Base-by-base conservation (phyloP, 768 basidiomycete species). In the Auricularia auricula-judae region DNA sequence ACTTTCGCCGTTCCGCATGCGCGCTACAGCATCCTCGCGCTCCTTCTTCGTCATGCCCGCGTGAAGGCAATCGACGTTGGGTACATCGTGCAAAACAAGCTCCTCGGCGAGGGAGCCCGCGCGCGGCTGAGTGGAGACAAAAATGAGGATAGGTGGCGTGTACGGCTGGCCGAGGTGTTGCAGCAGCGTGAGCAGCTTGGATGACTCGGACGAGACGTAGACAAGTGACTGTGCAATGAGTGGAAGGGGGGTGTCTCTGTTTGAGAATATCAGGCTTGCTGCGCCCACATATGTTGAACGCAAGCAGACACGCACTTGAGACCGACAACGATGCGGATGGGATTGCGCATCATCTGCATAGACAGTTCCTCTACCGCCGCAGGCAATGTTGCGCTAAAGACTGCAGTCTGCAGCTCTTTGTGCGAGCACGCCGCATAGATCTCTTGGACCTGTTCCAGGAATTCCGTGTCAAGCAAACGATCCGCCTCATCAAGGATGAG, bases 311-410 rank as follows among this genome's bases (percentile, higher is more conserved):
- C 91, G 68, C 66, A 95, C 95, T 98, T 99, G 60, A 96, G 78
- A 42, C 97, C 97, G 35, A 98, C 94, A n/a, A 98, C 92, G 11
- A 98, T 85, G 10, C 97, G 86, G 62, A 98, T 86, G 3, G 93
- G 92, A 70, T 96, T 85, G 4, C 79, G 80, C 36, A 98, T 79
- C 81, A 95, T 89, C 29, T 81, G 81, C 84, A 93, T 86, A 0
- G 93, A 93, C 34, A 93, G 76, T 70, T 88, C 90, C 74, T 99
- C 97, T 0, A 84, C 88, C 10, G 86, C 84, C 11, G 91, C 86
- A 18, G 96, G 96, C 54, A 99, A 84, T 0, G 97, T 99, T 1
- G 97, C 97, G 69, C 92, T 94, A 74, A 98, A 93, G 21, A 98
- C 86, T 2, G 89, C 89, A 70, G 93, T 97, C 72, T 92, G 92